These are phyloP conservation scores for Oryza meyeriana DNA, from an alignment of 176 grass and related monocot genomes.

Conservation along the genomic window DNA sequence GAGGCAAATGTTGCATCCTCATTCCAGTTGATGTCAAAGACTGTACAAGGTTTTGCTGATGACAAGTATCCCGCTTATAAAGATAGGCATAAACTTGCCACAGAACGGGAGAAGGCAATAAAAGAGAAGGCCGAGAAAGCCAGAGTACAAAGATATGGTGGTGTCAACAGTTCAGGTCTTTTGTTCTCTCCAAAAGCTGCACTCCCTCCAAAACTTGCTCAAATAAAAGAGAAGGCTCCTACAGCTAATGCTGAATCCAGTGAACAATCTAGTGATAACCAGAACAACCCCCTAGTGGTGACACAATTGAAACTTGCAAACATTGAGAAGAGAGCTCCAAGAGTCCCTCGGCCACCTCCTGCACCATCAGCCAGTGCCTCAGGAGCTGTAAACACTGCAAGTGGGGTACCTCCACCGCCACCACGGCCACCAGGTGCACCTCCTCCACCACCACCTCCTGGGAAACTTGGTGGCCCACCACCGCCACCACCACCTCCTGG, in stretches of 20 bases:
- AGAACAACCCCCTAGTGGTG: slow-evolving; percentile 46
- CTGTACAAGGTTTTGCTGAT: slow-evolving; percentile 66
- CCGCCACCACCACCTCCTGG: slow-evolving; percentile 57
- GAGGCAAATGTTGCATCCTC: slow-evolving; percentile 57
- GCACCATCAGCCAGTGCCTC: slow-evolving; percentile 33
- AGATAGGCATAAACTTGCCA: slow-evolving; percentile 80
- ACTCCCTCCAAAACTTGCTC: slow-evolving; percentile 73
- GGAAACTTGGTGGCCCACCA: slow-evolving; percentile 49
- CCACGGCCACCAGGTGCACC: slow-evolving; percentile 57
- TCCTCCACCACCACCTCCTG: slow-evolving; percentile 64
- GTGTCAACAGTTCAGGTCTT: slow-evolving; percentile 34
- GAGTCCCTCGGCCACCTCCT: slow-evolving; percentile 80
- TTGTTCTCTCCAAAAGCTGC: slow-evolving; percentile 28
- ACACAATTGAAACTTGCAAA: slow-evolving; percentile 78
- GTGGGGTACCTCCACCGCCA: not conserved
- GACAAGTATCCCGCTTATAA: slow-evolving; percentile 92
- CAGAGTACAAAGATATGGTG: slow-evolving; percentile 63
- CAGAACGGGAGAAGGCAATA: slow-evolving; percentile 75
- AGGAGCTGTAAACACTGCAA: too few relatives aligned
- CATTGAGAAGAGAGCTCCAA: slow-evolving; percentile 82
- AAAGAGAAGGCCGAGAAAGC: slow-evolving; percentile 90
- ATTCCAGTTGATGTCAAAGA: slow-evolving; percentile 79
- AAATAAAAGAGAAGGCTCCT: slow-evolving; percentile 75
- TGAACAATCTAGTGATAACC: slow-evolving; percentile 52
- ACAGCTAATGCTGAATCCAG: slow-evolving; percentile 27